A percentile compares a stretch with the other conserved stretches of the same genome.
phyloP scores from a whole-genome alignment of 768 basidiomycete genomes.

The Dacryopinax primogenitus region DNA sequence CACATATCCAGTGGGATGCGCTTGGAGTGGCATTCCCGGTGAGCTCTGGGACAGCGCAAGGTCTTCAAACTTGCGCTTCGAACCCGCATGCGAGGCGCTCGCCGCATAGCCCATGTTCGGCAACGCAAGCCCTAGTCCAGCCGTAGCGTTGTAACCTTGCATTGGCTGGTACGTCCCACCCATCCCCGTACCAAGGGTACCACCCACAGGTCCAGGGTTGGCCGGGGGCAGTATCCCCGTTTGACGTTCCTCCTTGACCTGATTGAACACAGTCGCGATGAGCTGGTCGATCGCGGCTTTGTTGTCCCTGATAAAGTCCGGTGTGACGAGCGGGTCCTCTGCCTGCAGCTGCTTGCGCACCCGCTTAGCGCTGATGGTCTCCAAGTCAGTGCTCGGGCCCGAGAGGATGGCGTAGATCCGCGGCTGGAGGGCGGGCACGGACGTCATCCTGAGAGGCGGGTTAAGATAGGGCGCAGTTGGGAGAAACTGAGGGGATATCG shows the following conservation, averaged over 20 bases:
- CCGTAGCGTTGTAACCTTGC: background rate
- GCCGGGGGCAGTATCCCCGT: background rate
- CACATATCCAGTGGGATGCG: background rate
- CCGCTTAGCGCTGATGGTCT: constrained; percentile 74
- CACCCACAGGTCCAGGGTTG: background rate
- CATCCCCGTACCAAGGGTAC: background rate
- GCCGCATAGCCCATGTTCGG: constrained; percentile 10
- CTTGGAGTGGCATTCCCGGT: background rate
- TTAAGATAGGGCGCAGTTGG: too few species aligned
- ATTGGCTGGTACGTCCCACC: background rate
- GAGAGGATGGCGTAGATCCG: constrained; percentile 57
- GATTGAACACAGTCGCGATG: constrained; percentile 54
- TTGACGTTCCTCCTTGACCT: constrained; percentile 1
- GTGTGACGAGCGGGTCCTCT: constrained; percentile 39
- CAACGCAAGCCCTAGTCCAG: background rate
- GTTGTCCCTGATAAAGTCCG: constrained; percentile 50
- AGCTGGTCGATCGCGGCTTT: constrained; percentile 55
- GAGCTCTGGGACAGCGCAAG: constrained; percentile 10
- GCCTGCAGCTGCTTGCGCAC: constrained; percentile 60
- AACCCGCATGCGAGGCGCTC: constrained; percentile 9
- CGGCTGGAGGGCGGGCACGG: constrained; percentile 41
- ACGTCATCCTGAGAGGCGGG: background rate
- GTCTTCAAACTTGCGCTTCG: constrained; percentile 14
- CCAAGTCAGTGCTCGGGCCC: constrained; percentile 63
- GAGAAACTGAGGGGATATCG: too few species aligned